Evolutionary conservation across 164 flowering plant genomes (phyloP).

Genomic region (Chimonanthus salicifolius): DNA sequence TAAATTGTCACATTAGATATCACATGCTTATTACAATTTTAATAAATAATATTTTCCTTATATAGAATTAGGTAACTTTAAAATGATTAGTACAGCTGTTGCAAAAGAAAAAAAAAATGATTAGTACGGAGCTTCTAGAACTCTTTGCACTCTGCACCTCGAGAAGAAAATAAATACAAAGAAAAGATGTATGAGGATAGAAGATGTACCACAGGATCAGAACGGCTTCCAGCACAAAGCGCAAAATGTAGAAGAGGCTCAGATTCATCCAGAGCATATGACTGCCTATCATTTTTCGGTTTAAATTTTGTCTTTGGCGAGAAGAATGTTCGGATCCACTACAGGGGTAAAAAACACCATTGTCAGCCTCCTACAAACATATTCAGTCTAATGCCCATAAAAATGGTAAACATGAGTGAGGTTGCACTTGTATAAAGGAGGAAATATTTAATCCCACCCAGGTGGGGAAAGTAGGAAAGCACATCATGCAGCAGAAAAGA

Average conservation of each 20-base stretch:
- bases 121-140: not conserved
- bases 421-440: no score
- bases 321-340: slow-evolving; percentile 81
- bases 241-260: slow-evolving; percentile 93
- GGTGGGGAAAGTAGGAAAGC: not conserved
- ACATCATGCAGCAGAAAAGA: no score
- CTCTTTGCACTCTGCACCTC: not conserved
- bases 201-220: slow-evolving; percentile 87
- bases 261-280: slow-evolving; percentile 61
- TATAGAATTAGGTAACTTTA: not conserved
- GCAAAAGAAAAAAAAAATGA: not conserved
- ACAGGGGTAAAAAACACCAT: slow-evolving; percentile 2
- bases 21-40: not conserved
- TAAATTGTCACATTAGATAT: not conserved
- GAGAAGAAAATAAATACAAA: not conserved
- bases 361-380: not conserved
- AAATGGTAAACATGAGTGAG: no score
- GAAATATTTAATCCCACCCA: not conserved
- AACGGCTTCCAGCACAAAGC: slow-evolving; percentile 86
- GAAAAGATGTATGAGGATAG: not conserved
- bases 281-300: slow-evolving; percentile 59
- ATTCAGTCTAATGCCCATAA: not conserved
- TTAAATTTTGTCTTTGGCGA: slow-evolving; percentile 64
- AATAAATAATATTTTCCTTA: no score
- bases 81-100: not conserved